Evolutionary conservation across 306 rosid species (phyloP).

Genomic region (Cyclanthera cordifolia): DNA sequence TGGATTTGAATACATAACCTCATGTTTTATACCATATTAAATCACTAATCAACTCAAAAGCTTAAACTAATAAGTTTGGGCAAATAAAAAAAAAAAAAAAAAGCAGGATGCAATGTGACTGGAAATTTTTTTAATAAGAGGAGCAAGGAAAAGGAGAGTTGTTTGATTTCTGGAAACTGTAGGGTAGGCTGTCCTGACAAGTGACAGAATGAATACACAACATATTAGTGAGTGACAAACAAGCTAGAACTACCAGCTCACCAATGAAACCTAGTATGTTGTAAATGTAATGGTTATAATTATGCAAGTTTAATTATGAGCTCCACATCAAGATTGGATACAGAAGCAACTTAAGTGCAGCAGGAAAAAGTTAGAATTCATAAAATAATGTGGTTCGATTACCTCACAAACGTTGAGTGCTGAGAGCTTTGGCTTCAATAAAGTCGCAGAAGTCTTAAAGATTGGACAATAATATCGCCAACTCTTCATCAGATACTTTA

Average conservation of each 20-base stretch:
- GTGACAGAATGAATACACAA: neutral
- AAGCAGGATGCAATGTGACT: neutral
- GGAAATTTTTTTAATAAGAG: neutral
- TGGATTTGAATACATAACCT: no score
- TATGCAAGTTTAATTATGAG: neutral
- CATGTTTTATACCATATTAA: no score
- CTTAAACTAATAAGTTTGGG: no score
- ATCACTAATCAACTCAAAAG: no score
- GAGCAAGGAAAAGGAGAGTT: neutral
- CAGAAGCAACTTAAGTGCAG: neutral
- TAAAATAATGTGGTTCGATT: neutral
- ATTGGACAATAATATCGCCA: slow-evolving; percentile 54
- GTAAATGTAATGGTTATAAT: neutral
- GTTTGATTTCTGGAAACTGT: neutral
- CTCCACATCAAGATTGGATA: neutral
- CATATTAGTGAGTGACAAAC: neutral
- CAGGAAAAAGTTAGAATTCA: neutral
- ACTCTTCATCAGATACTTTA: slow-evolving; percentile 60
- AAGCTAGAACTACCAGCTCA: neutral
- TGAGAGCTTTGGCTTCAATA: neutral
- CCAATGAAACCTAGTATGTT: neutral
- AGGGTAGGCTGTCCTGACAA: neutral
- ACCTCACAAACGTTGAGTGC: neutral
- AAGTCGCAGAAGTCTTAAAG: neutral
- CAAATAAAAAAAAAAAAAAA: neutral